Evolutionary conservation across 192 early-diverging fungal species (phyloP).

Genomic region (Rhizophagus sp.): DNA sequence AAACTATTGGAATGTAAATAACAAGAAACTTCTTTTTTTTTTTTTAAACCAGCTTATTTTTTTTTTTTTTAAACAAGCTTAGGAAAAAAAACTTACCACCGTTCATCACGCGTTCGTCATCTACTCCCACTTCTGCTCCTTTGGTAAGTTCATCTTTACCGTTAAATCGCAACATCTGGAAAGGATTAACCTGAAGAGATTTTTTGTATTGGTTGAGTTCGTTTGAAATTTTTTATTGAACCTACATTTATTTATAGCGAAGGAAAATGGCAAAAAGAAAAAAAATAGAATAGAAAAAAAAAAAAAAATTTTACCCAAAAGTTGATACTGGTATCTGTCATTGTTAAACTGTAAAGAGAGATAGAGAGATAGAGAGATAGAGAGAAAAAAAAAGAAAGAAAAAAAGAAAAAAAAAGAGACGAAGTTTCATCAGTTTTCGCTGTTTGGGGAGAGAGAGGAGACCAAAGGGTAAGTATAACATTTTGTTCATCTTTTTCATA

Average conservation of each 20-base stretch:
- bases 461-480: not conserved
- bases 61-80: not conserved
- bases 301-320: slow-evolving; percentile 20
- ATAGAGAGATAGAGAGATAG: not conserved
- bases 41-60: not conserved
- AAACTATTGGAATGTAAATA: too few species aligned
- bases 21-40: too few species aligned
- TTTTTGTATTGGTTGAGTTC: not conserved
- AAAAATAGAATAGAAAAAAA: not conserved
- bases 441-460: not conserved
- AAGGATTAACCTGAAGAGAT: slow-evolving; percentile 29
- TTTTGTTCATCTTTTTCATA: not conserved
- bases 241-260: slow-evolving; percentile 1
- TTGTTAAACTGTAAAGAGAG: not conserved
- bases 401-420: not conserved
- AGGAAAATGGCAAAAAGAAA: slow-evolving; percentile 11
- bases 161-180: slow-evolving; percentile 26
- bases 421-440: not conserved
- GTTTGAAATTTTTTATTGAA: slow-evolving; percentile 3
- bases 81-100: slow-evolving; percentile 18
- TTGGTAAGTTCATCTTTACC: slow-evolving; percentile 20
- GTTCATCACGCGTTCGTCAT: slow-evolving; percentile 28
- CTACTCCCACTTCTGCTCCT: slow-evolving; percentile 7
- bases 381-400: not conserved
- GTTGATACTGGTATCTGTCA: slow-evolving; percentile 22